A percentile compares a stretch with the other conserved stretches of the same genome.
These are phyloP conservation scores for Ceratocystis huliohia DNA, from an alignment of 2,329 filamentous ascomycete species.

Conservation along the genomic window DNA sequence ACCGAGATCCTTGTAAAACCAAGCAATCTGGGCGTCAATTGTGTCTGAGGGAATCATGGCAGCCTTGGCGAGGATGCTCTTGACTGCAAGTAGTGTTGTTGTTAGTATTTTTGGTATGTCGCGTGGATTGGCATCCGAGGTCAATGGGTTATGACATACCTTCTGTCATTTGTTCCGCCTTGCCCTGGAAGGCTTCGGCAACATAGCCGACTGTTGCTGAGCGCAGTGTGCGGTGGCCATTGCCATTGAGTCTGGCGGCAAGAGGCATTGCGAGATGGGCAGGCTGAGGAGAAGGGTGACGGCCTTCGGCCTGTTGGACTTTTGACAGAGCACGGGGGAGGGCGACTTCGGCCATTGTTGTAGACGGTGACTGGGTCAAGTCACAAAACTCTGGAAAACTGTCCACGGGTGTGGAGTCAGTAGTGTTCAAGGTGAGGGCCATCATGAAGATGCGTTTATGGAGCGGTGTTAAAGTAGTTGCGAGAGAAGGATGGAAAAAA, in stretches of 20 bases:
- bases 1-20: conserved; percentile 96
- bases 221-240: conserved; percentile 62
- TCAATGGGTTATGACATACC: conserved; percentile 36
- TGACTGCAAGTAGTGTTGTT: conserved; percentile 42
- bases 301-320: conserved; percentile 5
- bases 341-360: conserved; percentile 20
- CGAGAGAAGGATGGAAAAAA: neutral
- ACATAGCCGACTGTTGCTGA: conserved; percentile 90
- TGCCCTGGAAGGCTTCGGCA: conserved; percentile 86
- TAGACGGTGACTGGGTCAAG: conserved; percentile 27
- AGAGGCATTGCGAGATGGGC: conserved; percentile 68
- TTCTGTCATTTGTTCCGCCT: conserved; percentile 76
- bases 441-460: conserved; percentile 27
- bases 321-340: conserved; percentile 16
- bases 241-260: conserved; percentile 37
- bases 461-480: neutral
- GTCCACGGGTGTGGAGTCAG: conserved; percentile 31
- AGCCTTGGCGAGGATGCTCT: conserved; percentile 62
- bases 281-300: conserved; percentile 64
- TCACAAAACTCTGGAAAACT: conserved; percentile 37
- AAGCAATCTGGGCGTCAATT: conserved; percentile 72
- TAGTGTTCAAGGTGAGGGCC: conserved; percentile 29
- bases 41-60: conserved; percentile 78
- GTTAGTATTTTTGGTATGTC: neutral
- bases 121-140: neutral